A percentile compares a stretch with the other conserved stretches of the same genome.
phyloP scores from a whole-genome alignment of 495 filamentous ascomycete species.

The Tuber borchii region DNA sequence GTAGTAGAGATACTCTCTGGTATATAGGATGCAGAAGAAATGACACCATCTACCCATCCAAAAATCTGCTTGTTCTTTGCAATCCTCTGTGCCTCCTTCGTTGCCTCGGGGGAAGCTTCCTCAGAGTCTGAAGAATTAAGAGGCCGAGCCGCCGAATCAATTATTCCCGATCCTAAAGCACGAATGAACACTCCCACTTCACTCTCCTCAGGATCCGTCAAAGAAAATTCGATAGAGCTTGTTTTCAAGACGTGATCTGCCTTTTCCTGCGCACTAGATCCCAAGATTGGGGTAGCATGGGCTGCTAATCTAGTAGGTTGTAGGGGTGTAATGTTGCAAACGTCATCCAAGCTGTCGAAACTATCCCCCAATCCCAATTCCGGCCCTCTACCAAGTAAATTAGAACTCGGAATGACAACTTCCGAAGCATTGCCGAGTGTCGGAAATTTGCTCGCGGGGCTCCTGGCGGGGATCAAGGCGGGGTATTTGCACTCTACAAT shows the following conservation, averaged over 20 bases:
- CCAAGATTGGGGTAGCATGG: not conserved
- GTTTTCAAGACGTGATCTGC: not conserved
- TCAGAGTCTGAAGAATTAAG: not conserved
- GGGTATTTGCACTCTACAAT: not conserved
- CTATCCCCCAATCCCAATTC: not conserved
- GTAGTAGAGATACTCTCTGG: not conserved
- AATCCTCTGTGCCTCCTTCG: not conserved
- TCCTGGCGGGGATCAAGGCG: not conserved
- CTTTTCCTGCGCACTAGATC: not conserved
- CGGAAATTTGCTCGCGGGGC: not conserved
- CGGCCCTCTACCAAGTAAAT: not conserved
- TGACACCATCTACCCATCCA: not conserved
- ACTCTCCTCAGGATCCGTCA: not conserved
- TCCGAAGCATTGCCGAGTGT: not conserved
- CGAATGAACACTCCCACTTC: not conserved
- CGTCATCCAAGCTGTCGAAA: not conserved
- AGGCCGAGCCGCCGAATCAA: not conserved
- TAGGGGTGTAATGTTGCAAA: not conserved
- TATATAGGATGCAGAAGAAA: not conserved
- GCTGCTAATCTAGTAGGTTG: not conserved
- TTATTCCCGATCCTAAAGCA: not conserved
- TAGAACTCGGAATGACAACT: not conserved
- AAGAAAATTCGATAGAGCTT: not conserved
- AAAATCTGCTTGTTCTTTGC: not conserved
- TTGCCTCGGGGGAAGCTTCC: not conserved